Conservation (phyloP, 2,329 filamentous ascomycete species). For the Aspergillus niger region DNA sequence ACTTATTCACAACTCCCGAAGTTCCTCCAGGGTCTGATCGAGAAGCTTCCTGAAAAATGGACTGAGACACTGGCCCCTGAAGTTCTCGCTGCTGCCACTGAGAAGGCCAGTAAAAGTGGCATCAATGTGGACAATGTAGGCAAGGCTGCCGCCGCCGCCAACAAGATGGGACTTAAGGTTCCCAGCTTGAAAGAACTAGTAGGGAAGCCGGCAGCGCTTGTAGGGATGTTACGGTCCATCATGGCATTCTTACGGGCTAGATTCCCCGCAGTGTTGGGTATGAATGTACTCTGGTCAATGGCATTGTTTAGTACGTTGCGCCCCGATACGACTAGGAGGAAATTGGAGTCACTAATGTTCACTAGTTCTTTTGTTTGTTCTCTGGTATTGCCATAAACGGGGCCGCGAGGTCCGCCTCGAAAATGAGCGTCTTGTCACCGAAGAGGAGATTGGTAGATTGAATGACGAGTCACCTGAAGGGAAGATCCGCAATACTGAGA, state of each 20-base stretch:
- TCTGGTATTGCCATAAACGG: constrained; percentile 98
- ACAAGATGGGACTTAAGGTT: constrained; percentile 67
- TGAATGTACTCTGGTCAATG: constrained; percentile 87
- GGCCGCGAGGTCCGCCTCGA: constrained; percentile 82
- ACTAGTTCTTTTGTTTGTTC: constrained; percentile 83
- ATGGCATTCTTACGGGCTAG: constrained; percentile 82
- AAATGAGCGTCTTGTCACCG: constrained; percentile 54
- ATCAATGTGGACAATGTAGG: constrained; percentile 57
- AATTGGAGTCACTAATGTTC: constrained; percentile 3
- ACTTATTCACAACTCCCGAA: constrained; percentile 69
- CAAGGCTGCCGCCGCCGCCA: constrained; percentile 59
- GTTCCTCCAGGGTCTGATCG: constrained; percentile 83
- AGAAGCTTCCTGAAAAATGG: constrained; percentile 78
- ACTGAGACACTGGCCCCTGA: constrained; percentile 76
- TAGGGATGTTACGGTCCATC: constrained; percentile 83
- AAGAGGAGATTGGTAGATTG: constrained; percentile 45
- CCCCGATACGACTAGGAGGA: neutral
- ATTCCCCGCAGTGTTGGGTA: constrained; percentile 88
- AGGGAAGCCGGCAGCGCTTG: constrained; percentile 82
- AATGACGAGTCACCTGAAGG: constrained; percentile 39
- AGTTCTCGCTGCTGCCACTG: constrained; percentile 74
- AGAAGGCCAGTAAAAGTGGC: constrained; percentile 63
- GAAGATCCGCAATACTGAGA: constrained; percentile 38
- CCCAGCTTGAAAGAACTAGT: constrained; percentile 76
- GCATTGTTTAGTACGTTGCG: constrained; percentile 75